Percentiles rank a stretch among this genome's conserved stretches.
phyloP scores from a whole-genome alignment of 2,329 filamentous ascomycete genomes.

The Bipolaris victoriae region DNA sequence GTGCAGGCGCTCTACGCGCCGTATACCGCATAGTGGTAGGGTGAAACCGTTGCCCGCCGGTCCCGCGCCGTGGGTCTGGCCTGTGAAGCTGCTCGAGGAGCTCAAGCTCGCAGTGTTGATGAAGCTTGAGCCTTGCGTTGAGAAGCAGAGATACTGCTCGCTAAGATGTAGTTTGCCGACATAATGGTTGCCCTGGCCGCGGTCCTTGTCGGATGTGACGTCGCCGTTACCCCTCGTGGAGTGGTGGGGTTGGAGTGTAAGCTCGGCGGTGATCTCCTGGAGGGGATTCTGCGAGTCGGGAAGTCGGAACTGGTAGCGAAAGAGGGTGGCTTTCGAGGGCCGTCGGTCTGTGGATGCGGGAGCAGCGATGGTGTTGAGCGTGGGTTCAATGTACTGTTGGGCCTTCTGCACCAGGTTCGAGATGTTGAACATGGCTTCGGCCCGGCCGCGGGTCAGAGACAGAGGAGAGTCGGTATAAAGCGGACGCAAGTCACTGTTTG shows the following conservation, averaged over 20 bases:
- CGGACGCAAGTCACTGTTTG: slow-evolving; percentile 11
- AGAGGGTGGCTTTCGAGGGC: slow-evolving; percentile 89
- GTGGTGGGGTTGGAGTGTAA: slow-evolving; percentile 78
- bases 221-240: slow-evolving; percentile 53
- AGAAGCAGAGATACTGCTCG: slow-evolving; percentile 95
- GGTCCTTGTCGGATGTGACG: slow-evolving; percentile 63
- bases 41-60: slow-evolving; percentile 96
- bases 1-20: slow-evolving; percentile 89
- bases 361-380: slow-evolving; percentile 67
- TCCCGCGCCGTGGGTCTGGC: slow-evolving; percentile 89
- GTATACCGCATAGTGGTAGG: slow-evolving; percentile 87
- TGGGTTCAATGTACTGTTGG: slow-evolving; percentile 91
- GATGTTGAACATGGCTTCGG: slow-evolving; percentile 57
- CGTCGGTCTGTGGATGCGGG: slow-evolving; percentile 73
- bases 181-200: slow-evolving; percentile 81
- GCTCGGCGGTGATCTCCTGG: slow-evolving; percentile 94
- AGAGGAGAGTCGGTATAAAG: slow-evolving; percentile 21
- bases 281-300: slow-evolving; percentile 90
- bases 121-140: slow-evolving; percentile 89
- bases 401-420: slow-evolving; percentile 92
- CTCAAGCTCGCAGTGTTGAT: slow-evolving; percentile 77
- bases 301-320: slow-evolving; percentile 95
- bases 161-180: slow-evolving; percentile 91
- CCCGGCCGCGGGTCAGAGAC: slow-evolving; percentile 17
- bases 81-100: slow-evolving; percentile 83